Base-by-base conservation (phyloP, 2,329 filamentous ascomycete species). In the Alternaria hordeiaustralica region DNA sequence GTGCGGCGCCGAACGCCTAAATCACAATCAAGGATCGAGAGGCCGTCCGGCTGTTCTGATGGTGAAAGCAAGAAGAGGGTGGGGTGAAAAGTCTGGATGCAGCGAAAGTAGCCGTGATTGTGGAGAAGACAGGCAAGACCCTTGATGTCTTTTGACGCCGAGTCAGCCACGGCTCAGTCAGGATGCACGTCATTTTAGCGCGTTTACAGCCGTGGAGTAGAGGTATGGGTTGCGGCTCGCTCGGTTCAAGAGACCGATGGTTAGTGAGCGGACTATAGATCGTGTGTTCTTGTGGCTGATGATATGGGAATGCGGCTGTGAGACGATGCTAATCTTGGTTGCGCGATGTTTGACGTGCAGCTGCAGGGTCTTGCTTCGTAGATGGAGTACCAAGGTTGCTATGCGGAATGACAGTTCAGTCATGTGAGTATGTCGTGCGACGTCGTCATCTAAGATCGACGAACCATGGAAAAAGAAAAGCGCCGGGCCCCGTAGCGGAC, bases 171-270 rank as follows among this genome's bases (percentile, higher is more conserved):
- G 54, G 66, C 65, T 66, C 64, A 66, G 53, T 55, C 66, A 63
- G 63, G 55, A 64, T 71, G 69, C 68, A 71, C 67, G 66, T 69
- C 69, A 71, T 71, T 66, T 71, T 71, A 71, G 69, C 51, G 63
- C 45, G 55, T 54, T 66, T 66, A 46, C 47, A 55, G 46, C 49
- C 63, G 66, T 70, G 68, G 68, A 70, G 68, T 59, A 54, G n/a
- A 63, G 33, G 44, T 58, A 58, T 57, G 50, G 55, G 28, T 18
- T 59, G 65, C 60, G 58, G 64, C 61, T 71, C 54, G 69, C 58
- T 62, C 69, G 66, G 67, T 63, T 49, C 41, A 61, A 58, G 50
- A 64, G 49, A 58, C 69, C 69, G 69, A 66, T 45, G 41, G 41
- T 61, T 54, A 65, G 63, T 60, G 56, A 60, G 20, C 10, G 20